These are phyloP conservation scores for Gymnopilus junonius DNA, from an alignment of 768 basidiomycete species.

Conservation along the genomic window DNA sequence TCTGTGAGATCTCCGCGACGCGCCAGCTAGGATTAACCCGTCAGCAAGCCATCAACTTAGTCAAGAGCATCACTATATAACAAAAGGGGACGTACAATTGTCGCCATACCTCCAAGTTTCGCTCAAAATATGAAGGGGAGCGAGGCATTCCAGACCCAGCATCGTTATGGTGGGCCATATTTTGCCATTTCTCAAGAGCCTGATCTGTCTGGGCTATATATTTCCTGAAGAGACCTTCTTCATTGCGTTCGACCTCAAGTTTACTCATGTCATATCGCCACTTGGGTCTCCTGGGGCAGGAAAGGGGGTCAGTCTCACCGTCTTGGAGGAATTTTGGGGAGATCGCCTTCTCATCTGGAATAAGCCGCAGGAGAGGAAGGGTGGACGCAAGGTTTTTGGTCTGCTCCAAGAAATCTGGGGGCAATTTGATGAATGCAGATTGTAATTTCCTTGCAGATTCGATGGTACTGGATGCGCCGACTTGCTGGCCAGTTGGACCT, in stretches of 20 bases:
- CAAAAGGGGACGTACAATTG: slow-evolving; percentile 90
- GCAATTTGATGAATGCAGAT: slow-evolving; percentile 70
- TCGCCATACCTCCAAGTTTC: slow-evolving; percentile 93
- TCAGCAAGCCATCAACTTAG: slow-evolving; percentile 14
- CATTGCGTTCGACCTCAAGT: slow-evolving; percentile 87
- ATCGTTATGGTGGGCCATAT: slow-evolving; percentile 12
- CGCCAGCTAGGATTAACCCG: slow-evolving; percentile 71
- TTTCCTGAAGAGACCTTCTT: slow-evolving; percentile 80
- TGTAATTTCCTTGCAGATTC: slow-evolving; percentile 59
- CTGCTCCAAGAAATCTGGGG: slow-evolving; percentile 60
- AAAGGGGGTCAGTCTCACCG: slow-evolving; percentile 29
- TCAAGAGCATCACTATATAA: too few relatives aligned
- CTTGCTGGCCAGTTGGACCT: slow-evolving; percentile 35
- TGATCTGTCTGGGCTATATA: slow-evolving; percentile 76
- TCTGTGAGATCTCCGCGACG: slow-evolving; percentile 88
- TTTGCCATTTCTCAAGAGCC: slow-evolving; percentile 56
- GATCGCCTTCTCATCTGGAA: slow-evolving; percentile 44
- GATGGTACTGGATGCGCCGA: slow-evolving; percentile 36
- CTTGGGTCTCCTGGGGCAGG: slow-evolving; percentile 76
- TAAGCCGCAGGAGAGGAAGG: slow-evolving; percentile 59
- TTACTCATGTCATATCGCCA: slow-evolving; percentile 90
- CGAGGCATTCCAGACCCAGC: slow-evolving; percentile 44
- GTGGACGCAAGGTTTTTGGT: slow-evolving; percentile 60
- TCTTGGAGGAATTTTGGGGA: slow-evolving; percentile 31
- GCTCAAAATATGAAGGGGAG: slow-evolving; percentile 83